A percentile compares a stretch with the other conserved stretches of the same genome.
Evolutionary conservation across 371 early-diverging fungal species (phyloP).

Genomic region (Saksenaea oblongispora): DNA sequence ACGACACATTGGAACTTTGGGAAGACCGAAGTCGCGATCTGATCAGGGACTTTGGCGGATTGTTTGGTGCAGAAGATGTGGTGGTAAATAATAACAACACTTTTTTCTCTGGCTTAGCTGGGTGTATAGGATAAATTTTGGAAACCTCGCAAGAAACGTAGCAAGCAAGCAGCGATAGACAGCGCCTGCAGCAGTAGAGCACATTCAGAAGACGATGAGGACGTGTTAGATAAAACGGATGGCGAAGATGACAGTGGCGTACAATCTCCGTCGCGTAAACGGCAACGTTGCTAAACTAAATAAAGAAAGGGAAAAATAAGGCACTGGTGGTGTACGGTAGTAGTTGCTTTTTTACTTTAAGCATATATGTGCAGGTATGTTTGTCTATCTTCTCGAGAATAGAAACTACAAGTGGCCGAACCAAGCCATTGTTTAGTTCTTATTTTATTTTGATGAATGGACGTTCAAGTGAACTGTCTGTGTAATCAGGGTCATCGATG

Average conservation of each 20-base stretch:
- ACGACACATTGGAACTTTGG: conserved; percentile 69
- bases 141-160: conserved; percentile 10
- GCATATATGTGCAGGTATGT: no score
- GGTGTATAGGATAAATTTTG: conserved; percentile 12
- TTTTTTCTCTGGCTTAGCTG: background rate
- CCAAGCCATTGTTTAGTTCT: no score
- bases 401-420: no score
- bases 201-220: conserved; percentile 8
- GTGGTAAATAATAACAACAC: conserved; percentile 32
- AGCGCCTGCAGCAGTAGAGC: conserved; percentile 4
- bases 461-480: no score
- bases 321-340: no score
- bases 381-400: no score
- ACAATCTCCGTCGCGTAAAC: background rate
- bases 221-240: background rate
- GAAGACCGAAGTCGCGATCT: conserved; percentile 74
- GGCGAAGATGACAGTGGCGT: conserved; percentile 7
- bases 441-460: no score
- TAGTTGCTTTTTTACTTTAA: no score
- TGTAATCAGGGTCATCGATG: no score
- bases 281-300: background rate
- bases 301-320: conserved; percentile 7
- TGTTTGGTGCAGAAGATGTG: conserved; percentile 72
- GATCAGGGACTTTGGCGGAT: conserved; percentile 66
- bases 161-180: conserved; percentile 6